These are phyloP conservation scores for Aspergillus aculeatinus DNA, from an alignment of 2,329 filamentous ascomycete species.

Conservation along the genomic window DNA sequence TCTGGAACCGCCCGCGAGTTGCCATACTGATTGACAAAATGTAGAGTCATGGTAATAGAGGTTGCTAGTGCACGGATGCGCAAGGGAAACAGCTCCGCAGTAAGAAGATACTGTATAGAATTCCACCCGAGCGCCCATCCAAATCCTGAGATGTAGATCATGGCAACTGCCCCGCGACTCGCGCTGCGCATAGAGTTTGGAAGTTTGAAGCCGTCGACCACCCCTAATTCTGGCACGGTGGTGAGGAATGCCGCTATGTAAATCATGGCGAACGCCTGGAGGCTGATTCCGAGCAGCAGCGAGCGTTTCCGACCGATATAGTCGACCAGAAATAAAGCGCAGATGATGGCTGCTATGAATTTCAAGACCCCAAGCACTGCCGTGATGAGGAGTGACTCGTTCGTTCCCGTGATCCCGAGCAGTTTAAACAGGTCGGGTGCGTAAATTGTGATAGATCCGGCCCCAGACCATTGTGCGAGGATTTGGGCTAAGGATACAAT, in stretches of 20 bases:
- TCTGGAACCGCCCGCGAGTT: constrained; percentile 72
- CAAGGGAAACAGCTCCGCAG: constrained; percentile 74
- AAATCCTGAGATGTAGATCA: constrained; percentile 69
- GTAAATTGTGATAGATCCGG: constrained; percentile 52
- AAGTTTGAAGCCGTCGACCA: constrained; percentile 51
- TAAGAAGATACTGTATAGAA: constrained; percentile 74
- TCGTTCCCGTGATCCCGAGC: constrained; percentile 66
- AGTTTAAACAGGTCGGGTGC: constrained; percentile 71
- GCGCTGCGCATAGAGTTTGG: constrained; percentile 52
- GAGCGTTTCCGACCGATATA: not conserved
- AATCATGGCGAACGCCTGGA: not conserved
- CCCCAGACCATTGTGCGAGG: constrained; percentile 58
- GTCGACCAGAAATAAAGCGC: not conserved
- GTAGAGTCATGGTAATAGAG: constrained; percentile 72
- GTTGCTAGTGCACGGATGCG: constrained; percentile 70
- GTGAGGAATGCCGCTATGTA: not conserved
- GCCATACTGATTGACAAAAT: constrained; percentile 77
- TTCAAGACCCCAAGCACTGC: not conserved
- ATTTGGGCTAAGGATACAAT: constrained; percentile 68
- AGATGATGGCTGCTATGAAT: not conserved
- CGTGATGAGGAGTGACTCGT: constrained; percentile 51
- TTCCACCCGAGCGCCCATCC: constrained; percentile 75
- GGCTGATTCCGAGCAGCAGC: not conserved
- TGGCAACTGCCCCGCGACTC: constrained; percentile 64
- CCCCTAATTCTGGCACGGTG: constrained; percentile 55